Evolutionary conservation across 345 rosid species (phyloP).

Genomic region (Orychophragmus violaceus): DNA sequence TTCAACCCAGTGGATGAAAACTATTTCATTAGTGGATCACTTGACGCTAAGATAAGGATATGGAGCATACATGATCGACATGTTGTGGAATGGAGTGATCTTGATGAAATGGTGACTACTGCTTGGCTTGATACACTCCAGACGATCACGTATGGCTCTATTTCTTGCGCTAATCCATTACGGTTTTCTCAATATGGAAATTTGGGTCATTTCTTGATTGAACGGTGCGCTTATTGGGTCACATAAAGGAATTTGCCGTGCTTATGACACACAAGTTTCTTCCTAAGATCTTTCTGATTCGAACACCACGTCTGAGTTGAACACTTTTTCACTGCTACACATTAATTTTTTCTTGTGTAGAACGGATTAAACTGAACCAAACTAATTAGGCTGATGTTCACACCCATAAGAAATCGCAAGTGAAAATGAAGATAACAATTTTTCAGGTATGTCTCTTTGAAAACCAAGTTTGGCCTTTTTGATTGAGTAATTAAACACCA

Average conservation of each 20-base stretch:
- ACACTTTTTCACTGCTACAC: not conserved
- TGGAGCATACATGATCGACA: constrained; percentile 71
- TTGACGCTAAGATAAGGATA: constrained; percentile 83
- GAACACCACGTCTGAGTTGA: not conserved
- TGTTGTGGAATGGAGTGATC: constrained; percentile 84
- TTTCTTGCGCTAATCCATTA: not conserved
- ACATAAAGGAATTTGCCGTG: constrained; percentile 71
- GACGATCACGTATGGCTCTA: constrained; percentile 75
- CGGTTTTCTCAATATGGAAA: not conserved
- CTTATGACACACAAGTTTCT: constrained; percentile 66
- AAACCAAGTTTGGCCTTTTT: not conserved
- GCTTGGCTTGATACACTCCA: constrained; percentile 87
- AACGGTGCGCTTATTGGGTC: constrained; percentile 85
- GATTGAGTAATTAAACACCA: not conserved
- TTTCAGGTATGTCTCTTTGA: constrained; percentile 52
- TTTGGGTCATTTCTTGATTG: constrained; percentile 19
- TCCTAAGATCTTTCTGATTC: constrained; percentile 9
- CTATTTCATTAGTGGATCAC: constrained; percentile 92
- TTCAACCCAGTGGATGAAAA: constrained; percentile 86
- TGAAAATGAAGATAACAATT: constrained; percentile 83
- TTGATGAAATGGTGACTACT: constrained; percentile 95
- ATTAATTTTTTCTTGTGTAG: constrained; percentile 28
- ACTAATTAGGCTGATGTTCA: constrained; percentile 43
- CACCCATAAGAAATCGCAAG: constrained; percentile 47
- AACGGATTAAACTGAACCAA: constrained; percentile 64